A percentile compares a stretch with the other conserved stretches of the same genome.
These are phyloP conservation scores for Diaporthe vexans DNA, from an alignment of 2,329 filamentous ascomycete genomes.

Conservation along the genomic window DNA sequence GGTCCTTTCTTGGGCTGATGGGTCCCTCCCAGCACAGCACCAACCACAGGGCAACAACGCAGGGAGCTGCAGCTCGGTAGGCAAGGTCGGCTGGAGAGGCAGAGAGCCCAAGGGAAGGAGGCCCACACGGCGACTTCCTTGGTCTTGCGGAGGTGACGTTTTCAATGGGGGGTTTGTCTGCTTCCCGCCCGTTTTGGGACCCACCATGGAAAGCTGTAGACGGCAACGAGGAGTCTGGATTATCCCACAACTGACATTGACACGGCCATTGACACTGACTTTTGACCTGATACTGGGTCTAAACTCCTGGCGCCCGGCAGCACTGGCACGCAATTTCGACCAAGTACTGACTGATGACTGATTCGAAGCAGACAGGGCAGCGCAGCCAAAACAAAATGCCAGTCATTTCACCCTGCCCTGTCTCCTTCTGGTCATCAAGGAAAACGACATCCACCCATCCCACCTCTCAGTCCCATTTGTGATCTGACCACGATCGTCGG, in stretches of 20 bases:
- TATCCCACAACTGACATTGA: not conserved
- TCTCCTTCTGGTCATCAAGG: not conserved
- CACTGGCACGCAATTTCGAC: not conserved
- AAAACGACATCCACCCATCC: conserved; percentile 6
- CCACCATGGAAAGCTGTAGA: conserved; percentile 22
- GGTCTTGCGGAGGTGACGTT: conserved; percentile 32
- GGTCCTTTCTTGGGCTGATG: not conserved
- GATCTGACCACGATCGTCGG: conserved; percentile 29
- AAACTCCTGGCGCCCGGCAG: not conserved
- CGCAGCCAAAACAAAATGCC: conserved; percentile 16
- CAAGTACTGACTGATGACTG: not conserved
- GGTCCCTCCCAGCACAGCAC: conserved; percentile 9
- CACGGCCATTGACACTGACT: not conserved
- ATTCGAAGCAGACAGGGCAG: not conserved
- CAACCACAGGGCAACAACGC: conserved; percentile 6
- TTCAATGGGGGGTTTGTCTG: conserved; percentile 11
- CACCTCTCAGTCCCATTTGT: conserved; percentile 20
- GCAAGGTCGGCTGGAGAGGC: not conserved
- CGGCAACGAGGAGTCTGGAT: conserved; percentile 10
- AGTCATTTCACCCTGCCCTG: conserved; percentile 23
- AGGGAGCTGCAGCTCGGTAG: not conserved
- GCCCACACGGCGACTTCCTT: conserved; percentile 24
- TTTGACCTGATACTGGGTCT: not conserved
- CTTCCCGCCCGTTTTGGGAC: conserved; percentile 13
- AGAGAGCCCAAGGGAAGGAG: not conserved